Percentiles rank a stretch among this genome's conserved stretches.
Evolutionary conservation across 345 rosid genomes (phyloP).

Genomic region (Combretum micranthum): DNA sequence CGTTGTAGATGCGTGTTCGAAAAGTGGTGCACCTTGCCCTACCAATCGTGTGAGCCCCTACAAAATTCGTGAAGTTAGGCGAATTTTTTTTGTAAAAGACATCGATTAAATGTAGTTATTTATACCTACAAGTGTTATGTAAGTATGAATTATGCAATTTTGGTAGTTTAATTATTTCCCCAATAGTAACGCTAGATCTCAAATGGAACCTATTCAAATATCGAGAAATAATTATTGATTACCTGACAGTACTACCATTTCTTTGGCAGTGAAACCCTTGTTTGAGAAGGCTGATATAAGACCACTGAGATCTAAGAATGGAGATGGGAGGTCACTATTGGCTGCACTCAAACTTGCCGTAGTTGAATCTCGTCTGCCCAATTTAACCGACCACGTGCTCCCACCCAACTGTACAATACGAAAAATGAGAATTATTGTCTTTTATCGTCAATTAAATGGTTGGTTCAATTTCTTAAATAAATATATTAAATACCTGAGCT

Average conservation of each 20-base stretch:
- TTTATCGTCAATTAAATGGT: too few species aligned
- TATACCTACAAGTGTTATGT: too few species aligned
- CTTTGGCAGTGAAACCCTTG: constrained; percentile 44
- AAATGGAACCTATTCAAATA: too few species aligned
- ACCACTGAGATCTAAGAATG: constrained; percentile 22
- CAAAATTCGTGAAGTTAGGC: not conserved
- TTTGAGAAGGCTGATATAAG: constrained; percentile 37
- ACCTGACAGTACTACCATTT: constrained; percentile 64
- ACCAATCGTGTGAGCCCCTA: constrained; percentile 48
- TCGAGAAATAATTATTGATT: too few species aligned
- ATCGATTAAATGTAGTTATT: too few species aligned
- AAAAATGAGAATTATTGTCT: too few species aligned
- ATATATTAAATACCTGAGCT: too few species aligned
- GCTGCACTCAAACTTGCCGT: constrained; percentile 33
- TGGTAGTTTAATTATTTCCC: too few species aligned
- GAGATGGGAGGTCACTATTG: constrained; percentile 31
- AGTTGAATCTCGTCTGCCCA: constrained; percentile 61
- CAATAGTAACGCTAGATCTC: too few species aligned
- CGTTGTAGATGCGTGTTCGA: constrained; percentile 43
- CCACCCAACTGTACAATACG: constrained; percentile 43
- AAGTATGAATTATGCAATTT: too few species aligned
- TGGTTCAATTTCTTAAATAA: too few species aligned
- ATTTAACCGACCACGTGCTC: constrained; percentile 35
- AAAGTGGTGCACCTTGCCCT: constrained; percentile 46
- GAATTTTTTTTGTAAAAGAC: not conserved